Conservation (phyloP, 2,329 filamentous ascomycete species). For the Diplodia sapinea region DNA sequence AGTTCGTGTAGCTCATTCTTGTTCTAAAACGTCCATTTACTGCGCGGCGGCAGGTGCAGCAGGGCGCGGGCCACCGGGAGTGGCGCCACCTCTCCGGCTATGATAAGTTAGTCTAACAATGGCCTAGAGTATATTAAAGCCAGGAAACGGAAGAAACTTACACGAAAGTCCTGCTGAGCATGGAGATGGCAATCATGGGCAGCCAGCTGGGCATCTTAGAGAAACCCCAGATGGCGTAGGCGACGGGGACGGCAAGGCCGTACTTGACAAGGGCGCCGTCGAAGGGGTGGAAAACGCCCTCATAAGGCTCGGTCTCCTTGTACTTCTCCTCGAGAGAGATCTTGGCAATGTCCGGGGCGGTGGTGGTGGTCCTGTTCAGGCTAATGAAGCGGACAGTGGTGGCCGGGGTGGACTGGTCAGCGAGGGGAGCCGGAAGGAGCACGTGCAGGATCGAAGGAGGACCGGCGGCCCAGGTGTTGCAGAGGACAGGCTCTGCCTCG, state of each 20-base stretch:
- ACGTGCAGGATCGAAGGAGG: slow-evolving; percentile 71
- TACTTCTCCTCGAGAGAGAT: slow-evolving; percentile 66
- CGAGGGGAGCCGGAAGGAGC: slow-evolving; percentile 61
- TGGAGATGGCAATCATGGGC: slow-evolving; percentile 77
- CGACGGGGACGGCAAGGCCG: slow-evolving; percentile 67
- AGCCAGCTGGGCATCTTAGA: slow-evolving; percentile 70
- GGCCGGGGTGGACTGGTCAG: slow-evolving; percentile 68
- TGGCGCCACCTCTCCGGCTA: slow-evolving; percentile 20
- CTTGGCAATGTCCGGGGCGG: slow-evolving; percentile 66
- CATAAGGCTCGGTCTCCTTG: slow-evolving; percentile 58
- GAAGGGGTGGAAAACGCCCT: slow-evolving; percentile 78
- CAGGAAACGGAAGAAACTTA: slow-evolving; percentile 54
- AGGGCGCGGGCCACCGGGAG: slow-evolving; percentile 13
- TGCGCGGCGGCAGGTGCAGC: slow-evolving; percentile 26
- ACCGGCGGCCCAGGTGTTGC: slow-evolving; percentile 73
- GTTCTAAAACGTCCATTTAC: not conserved
- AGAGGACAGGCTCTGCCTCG: slow-evolving; percentile 74
- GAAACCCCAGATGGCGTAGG: slow-evolving; percentile 69
- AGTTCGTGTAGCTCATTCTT: slow-evolving; percentile 1
- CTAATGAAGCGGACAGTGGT: slow-evolving; percentile 69
- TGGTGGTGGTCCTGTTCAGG: slow-evolving; percentile 73
- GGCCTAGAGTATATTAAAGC: not conserved
- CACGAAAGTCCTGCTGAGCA: slow-evolving; percentile 77
- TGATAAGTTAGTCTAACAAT: not conserved
- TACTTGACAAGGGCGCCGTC: slow-evolving; percentile 70